These are phyloP conservation scores for Capsella rubella DNA, from an alignment of 441 rosid genomes.

Conservation along the genomic window DNA sequence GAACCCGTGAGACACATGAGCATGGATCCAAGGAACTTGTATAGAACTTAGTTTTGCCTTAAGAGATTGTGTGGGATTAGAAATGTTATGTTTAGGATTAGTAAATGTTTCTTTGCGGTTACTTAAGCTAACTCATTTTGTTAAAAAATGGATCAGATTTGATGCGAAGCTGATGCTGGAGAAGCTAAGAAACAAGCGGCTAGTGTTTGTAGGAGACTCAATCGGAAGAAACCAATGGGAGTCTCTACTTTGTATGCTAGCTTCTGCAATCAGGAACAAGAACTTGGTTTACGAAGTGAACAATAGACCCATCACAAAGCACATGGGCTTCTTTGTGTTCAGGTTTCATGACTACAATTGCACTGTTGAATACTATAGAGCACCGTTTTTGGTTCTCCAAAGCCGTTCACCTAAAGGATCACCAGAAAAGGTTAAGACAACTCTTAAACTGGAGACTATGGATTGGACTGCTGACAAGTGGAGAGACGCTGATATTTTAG, in stretches of 20 bases:
- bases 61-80: neutral
- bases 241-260: slow-evolving; percentile 88
- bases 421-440: slow-evolving; percentile 59
- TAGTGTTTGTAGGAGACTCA: slow-evolving; percentile 90
- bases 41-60: neutral
- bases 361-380: slow-evolving; percentile 87
- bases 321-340: slow-evolving; percentile 87
- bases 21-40: slow-evolving; percentile 10
- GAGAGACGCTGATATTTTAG: slow-evolving; percentile 76
- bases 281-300: slow-evolving; percentile 79
- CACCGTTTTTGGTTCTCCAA: slow-evolving; percentile 87
- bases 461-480: slow-evolving; percentile 82
- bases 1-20: neutral
- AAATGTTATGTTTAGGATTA: slow-evolving; percentile 16
- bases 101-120: neutral
- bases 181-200: slow-evolving; percentile 66
- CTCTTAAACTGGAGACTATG: slow-evolving; percentile 82
- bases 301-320: slow-evolving; percentile 89
- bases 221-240: slow-evolving; percentile 97
- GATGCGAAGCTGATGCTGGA: slow-evolving; percentile 80
- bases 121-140: neutral
- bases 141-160: slow-evolving; percentile 57
- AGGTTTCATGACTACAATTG: slow-evolving; percentile 83
- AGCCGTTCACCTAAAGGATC: slow-evolving; percentile 80
- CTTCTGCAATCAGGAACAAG: slow-evolving; percentile 71